Conservation (phyloP, 139 green algal genomes). For the Limnomonas spitsbergensis region DNA sequence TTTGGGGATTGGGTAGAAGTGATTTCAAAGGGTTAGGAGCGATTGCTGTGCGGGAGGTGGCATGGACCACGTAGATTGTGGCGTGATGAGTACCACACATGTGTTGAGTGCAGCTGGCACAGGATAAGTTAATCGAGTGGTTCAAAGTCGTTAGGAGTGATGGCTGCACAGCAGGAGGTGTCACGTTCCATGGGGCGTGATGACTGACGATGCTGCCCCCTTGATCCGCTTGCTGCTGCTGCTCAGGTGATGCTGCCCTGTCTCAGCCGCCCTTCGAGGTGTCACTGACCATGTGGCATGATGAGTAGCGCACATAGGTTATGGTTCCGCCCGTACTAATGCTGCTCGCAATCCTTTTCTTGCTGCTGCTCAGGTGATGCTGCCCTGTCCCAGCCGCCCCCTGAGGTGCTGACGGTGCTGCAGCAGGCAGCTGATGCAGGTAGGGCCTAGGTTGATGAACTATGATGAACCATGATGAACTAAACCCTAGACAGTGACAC, state of each 20-base stretch:
- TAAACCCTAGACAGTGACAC: neutral
- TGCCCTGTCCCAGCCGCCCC: neutral
- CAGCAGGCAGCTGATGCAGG: slow-evolving; percentile 1
- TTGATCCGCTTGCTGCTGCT: too few species aligned
- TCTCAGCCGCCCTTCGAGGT: too few species aligned
- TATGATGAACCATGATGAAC: too few species aligned
- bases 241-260: too few species aligned
- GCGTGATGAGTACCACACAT: neutral
- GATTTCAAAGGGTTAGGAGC: neutral
- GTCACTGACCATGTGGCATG: neutral
- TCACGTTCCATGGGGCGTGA: neutral
- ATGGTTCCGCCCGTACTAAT: neutral
- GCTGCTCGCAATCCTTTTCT: neutral
- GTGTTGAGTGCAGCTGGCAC: too few species aligned
- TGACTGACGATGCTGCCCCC: neutral
- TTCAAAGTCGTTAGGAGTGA: too few species aligned
- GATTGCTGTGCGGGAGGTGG: neutral
- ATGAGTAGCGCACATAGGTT: neutral
- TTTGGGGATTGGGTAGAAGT: too few species aligned
- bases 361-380: neutral
- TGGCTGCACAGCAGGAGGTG: too few species aligned
- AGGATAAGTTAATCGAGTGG: too few species aligned
- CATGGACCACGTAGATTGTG: neutral
- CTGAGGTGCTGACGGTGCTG: neutral
- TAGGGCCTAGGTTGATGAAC: neutral